Evolutionary conservation across 2,329 filamentous ascomycete species (phyloP).

Genomic region (Mariannaea elegans): DNA sequence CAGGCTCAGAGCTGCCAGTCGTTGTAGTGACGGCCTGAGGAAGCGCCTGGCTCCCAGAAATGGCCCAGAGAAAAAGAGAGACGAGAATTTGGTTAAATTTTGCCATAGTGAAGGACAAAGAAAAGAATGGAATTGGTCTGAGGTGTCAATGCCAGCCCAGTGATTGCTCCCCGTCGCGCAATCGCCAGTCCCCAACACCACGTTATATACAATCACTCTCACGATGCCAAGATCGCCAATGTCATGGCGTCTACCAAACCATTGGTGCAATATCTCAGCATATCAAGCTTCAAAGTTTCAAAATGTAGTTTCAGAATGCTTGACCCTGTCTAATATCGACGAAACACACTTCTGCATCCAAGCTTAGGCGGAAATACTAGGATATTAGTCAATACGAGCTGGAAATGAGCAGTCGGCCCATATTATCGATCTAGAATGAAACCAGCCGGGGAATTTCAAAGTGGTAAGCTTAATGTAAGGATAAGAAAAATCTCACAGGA

Average conservation of each 20-base stretch:
- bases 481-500: neutral
- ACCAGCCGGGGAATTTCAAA: neutral
- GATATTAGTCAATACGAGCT: neutral
- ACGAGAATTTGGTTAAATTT: conserved; percentile 20
- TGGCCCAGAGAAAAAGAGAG: conserved; percentile 25
- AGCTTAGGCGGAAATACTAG: neutral
- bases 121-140: neutral
- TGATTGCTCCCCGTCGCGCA: neutral
- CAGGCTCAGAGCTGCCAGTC: conserved; percentile 19
- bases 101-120: conserved; percentile 21
- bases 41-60: conserved; percentile 23
- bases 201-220: neutral
- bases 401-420: neutral
- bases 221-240: neutral
- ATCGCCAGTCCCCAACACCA: neutral
- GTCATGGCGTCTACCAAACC: neutral
- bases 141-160: neutral
- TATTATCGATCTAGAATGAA: neutral
- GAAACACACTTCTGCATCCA: conserved; percentile 12
- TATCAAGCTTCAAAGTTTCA: neutral
- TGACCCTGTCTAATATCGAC: conserved; percentile 6
- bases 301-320: conserved; percentile 6
- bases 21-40: conserved; percentile 24
- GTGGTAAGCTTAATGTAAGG: conserved; percentile 3
- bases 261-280: conserved; percentile 20